Evolutionary conservation across 495 filamentous ascomycete genomes (phyloP), one percentile per base, ranked within the genome.

Genomic region (Hyaloscypha finlandica): DNA sequence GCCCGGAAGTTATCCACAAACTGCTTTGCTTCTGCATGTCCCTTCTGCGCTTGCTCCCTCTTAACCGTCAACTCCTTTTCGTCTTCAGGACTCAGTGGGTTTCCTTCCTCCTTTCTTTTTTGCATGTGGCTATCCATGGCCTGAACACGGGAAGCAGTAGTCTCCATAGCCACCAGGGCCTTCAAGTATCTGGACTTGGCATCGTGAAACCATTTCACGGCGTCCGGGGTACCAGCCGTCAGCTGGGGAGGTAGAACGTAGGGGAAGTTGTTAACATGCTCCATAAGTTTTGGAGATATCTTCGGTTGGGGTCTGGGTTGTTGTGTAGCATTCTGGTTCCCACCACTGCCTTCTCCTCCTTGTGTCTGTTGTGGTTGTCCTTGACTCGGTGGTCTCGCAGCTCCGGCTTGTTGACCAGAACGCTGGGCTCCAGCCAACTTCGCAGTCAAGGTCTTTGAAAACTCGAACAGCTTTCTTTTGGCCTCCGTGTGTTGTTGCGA

Each of bases 401-500:
- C 61, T 14, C 22, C 65, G n/a, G 37, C 48, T 52, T 58, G 63
- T 30, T 68, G 51, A 56, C 60, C 61, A 32, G n/a, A 8, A 55
- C 68, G 68, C 19, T 70, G 71, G 8, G 37, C 56, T 29, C 75
- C 69, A 14, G 83, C 81, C 66, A 90, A 79, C 66, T 88, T 88
- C 12, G 79, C 81, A 71, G 82, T 79, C 51, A 93, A 76, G 71
- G 84, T 89, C 62, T 84, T 81, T 0, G 90, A 85, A 59, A 94
- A 85, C 19, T 90, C 83, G 3, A 80, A 74, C 8, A 94, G 81
- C 73, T 88, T 91, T 14, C 77, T 76, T 72, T 89, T 87, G 0
- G 92, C 91, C 1, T 77, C 74, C 61, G 81, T 79, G 57, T 91
- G 87, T 61, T 89, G 85, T 2, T 77, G 63, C 4, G 80, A 84